Evolutionary conservation across 257 asterid species (phyloP), one percentile per base, ranked within the genome.

Genomic region (Nicotiana sylvestris): DNA sequence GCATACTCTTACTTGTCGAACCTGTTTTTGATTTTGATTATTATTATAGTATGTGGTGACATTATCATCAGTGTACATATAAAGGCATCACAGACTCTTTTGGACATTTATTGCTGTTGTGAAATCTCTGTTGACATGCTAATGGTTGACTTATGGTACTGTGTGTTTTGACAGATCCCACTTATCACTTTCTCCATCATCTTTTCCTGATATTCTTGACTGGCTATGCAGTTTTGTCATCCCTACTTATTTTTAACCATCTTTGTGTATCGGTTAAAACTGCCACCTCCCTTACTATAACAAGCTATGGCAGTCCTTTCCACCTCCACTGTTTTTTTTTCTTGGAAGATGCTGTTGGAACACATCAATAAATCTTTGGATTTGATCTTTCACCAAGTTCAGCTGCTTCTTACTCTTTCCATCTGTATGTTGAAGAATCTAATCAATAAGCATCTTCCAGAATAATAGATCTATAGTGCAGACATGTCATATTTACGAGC

Each of bases 401-500:
- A 49, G 62, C 51, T 74, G 16, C 60, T 72, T 72, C 51, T 72
- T 46, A 7, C 9, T 32, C 46, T 74, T 49, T 74, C 43, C 35
- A 15, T 32, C 80, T 7, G 37, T 49, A 74, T 51, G 80, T 15
- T 74, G 43, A 74, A 74, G 43, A 74, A 13, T 74, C 37, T 27
- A 27, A 74, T 51, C 80, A 74, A 6, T 30, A 74, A 13, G 43
- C 64, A 74, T 35, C 9, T 3, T 11, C 64, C 0, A 5, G 80
- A 15, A 27, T 27, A 74, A 49, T 64, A 49, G 43, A 51, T 74
- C 27, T 74, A 3, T 27, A 67, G 27, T 74, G 80, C 80, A 6
- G 39, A 74, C 80, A 74, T 74, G 64, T 27, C 80, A 18, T 74
- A 39, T 51, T 51, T 74, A 35, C 51, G 60, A 74, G 62, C 64